Evolutionary conservation across 345 rosid genomes (phyloP).

Genomic region (Lepidium sativum): DNA sequence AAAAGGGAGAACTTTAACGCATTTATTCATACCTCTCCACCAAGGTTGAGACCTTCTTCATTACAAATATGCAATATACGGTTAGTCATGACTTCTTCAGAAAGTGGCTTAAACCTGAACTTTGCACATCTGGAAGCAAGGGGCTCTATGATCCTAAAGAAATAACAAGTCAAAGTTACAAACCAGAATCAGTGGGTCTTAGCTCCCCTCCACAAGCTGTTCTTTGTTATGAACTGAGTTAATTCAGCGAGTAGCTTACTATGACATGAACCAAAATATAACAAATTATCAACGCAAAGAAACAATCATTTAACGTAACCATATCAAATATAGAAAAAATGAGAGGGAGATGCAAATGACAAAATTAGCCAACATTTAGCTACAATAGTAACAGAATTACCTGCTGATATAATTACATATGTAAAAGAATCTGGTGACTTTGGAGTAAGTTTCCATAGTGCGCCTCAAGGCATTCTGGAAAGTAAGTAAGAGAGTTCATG

Average conservation of each 20-base stretch:
- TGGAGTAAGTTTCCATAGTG: slow-evolving; percentile 94
- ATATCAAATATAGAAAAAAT: background rate
- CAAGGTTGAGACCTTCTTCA: slow-evolving; percentile 74
- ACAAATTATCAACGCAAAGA: background rate
- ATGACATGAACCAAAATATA: background rate
- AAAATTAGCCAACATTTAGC: background rate
- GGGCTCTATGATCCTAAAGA: slow-evolving; percentile 86
- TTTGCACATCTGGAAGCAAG: slow-evolving; percentile 99
- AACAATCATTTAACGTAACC: background rate
- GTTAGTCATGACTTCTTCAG: slow-evolving; percentile 80
- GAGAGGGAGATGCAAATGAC: background rate
- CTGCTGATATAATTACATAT: slow-evolving; percentile 97
- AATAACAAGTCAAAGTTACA: slow-evolving; percentile 12
- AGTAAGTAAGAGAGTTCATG: background rate
- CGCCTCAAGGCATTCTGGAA: slow-evolving; percentile 85
- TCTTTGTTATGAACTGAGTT: background rate
- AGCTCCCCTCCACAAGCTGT: background rate
- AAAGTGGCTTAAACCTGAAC: slow-evolving; percentile 96
- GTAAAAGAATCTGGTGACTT: slow-evolving; percentile 91
- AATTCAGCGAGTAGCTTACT: background rate
- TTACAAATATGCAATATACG: slow-evolving; percentile 77
- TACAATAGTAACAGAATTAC: slow-evolving; percentile 26
- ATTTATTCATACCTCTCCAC: slow-evolving; percentile 48
- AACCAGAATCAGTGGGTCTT: background rate
- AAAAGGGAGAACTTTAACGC: slow-evolving; percentile 12